These are phyloP conservation scores for Dactylonectria macrodidyma DNA, from an alignment of 2,329 filamentous ascomycete genomes.

Conservation along the genomic window DNA sequence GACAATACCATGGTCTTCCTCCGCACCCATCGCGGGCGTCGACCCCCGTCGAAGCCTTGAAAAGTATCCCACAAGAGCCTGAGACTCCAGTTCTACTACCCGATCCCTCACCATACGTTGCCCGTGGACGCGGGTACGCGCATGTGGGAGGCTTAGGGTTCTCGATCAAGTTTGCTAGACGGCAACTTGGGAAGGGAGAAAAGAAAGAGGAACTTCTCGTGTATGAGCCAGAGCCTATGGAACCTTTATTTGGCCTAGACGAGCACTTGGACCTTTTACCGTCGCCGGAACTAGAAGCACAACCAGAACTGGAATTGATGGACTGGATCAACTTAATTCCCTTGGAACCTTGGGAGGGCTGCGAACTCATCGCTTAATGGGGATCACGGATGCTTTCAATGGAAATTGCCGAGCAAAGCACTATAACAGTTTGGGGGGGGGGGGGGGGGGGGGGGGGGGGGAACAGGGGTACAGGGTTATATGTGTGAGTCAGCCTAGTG, in stretches of 20 bases:
- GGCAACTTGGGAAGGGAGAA: slow-evolving; percentile 20
- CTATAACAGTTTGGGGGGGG: background rate
- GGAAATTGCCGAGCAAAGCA: background rate
- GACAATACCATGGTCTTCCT: background rate
- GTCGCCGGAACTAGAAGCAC: background rate
- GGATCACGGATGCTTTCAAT: no score
- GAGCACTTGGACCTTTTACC: slow-evolving; percentile 10
- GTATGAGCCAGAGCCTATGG: slow-evolving; percentile 36
- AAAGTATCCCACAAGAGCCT: fast-evolving
- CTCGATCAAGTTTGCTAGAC: slow-evolving; percentile 29
- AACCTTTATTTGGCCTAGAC: slow-evolving; percentile 33
- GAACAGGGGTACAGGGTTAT: background rate
- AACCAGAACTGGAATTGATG: background rate
- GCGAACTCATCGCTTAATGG: no score
- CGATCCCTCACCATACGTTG: slow-evolving; percentile 15
- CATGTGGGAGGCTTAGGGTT: slow-evolving; percentile 44
- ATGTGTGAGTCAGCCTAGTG: background rate
- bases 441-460: background rate
- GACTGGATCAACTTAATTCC: background rate
- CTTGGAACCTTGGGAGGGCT: background rate
- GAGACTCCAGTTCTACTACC: no score
- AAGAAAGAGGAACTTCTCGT: background rate
- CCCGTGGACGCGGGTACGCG: background rate
- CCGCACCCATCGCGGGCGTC: background rate
- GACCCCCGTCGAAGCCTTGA: background rate